Base-by-base conservation (phyloP, 306 rosid species). In the Aeschynomene evenia region DNA sequence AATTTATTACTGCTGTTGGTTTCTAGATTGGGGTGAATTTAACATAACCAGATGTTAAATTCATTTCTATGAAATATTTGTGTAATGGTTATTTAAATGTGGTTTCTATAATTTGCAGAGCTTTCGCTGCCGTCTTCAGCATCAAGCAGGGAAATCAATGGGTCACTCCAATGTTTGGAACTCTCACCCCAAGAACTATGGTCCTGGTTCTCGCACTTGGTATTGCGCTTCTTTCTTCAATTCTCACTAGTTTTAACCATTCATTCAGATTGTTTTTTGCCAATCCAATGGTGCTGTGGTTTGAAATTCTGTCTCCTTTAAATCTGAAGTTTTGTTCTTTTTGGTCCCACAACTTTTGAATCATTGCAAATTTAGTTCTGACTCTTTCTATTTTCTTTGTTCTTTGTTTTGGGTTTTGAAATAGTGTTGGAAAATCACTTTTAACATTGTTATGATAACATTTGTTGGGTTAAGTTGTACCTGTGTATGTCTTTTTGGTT, bases 171-270 rank as follows among this genome's bases (percentile, higher is more conserved):
- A 91, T 72, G 91, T 91, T 2, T 91, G 99, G 99, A 94, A 94
- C 66, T 84, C 98, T 57, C 99, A 88, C 82, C 97, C 99, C 1
- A 89, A 94, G 88, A 94, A 3, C 76, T 94, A 94, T 39, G 99
- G 96, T 24, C 99, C 99, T 48, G 96, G 97, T 58, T 91, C 99
- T 50, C 92, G 99, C 66, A 45, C 99, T 72, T 94, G 99, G 96
- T 94, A 79, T 31, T 48, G 9, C 19, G 0, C 11, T 53, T 49
- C 18, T 15, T 16, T 21, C 40, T 5, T 39, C 34, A n/a, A 2
- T 59, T 7, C 24, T 57, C 10, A 36, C 26, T 28, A 43, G 6
- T 45, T 45, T 45, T 5, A 45, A 9, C 14, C 3, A 37, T 37
- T 9, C 11, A 37, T 37, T 37, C 3, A 14, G 43, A 37, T 9